Evolutionary conservation across 495 filamentous ascomycete genomes (phyloP).

Genomic region (Alectoria sarmentosa): DNA sequence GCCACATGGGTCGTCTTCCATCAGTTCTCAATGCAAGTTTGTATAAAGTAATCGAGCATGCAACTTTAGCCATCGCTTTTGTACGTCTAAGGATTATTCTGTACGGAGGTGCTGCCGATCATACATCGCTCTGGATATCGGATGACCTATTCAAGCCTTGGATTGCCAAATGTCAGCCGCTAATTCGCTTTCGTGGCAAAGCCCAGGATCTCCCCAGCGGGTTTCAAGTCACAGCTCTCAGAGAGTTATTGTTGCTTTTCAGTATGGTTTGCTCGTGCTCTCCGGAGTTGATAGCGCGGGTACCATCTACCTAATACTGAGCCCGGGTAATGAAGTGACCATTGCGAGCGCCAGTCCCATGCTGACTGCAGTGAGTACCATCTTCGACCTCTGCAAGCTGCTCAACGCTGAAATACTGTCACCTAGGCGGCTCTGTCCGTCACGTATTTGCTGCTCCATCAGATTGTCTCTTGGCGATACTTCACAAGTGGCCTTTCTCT

Average conservation of each 20-base stretch:
- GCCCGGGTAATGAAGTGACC: constrained; percentile 5
- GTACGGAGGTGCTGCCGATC: neutral
- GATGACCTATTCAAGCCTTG: neutral
- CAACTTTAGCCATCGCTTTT: neutral
- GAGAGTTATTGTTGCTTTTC: neutral
- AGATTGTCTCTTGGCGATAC: constrained; percentile 7
- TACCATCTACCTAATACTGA: neutral
- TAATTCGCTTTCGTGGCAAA: neutral
- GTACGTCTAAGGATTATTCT: neutral
- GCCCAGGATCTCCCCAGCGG: neutral
- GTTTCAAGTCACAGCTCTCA: neutral
- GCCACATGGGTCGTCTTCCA: neutral
- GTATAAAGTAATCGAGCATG: neutral
- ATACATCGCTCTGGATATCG: neutral
- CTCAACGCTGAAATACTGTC: constrained; percentile 1
- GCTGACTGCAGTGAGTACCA: constrained; percentile 12
- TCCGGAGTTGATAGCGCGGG: neutral
- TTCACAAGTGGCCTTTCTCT: neutral
- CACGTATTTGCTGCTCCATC: constrained; percentile 12
- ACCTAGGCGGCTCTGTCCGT: constrained; percentile 8
- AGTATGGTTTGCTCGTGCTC: neutral
- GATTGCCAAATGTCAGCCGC: neutral
- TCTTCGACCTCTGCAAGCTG: neutral
- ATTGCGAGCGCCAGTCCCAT: constrained; percentile 6
- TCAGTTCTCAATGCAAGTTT: neutral